Evolutionary conservation across 345 rosid genomes (phyloP), one percentile per base, ranked within the genome.

Genomic region (Bruguiera gymnorhiza): DNA sequence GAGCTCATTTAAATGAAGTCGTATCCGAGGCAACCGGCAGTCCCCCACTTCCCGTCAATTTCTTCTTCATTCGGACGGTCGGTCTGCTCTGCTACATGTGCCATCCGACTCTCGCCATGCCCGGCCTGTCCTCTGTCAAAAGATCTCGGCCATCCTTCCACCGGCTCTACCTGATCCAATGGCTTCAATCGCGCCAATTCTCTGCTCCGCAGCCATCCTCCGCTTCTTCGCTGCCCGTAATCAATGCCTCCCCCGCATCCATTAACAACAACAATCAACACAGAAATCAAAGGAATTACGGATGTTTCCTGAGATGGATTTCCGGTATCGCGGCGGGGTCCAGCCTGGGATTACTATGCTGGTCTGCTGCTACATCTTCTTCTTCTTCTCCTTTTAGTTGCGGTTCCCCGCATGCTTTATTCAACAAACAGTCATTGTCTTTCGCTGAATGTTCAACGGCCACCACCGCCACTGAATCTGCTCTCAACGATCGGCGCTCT

Each of bases 281-380:
- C 16, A 52, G 71, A 6, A 29, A 57, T 46, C 63, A 55, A 48
- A 59, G 59, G 18, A 43, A 43, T 5, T 31, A 55, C 5, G 26
- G 72, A 37, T 77, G 83, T 68, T 61, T 84, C 20, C 16, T 66
- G 29, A 83, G 69, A 73, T 88, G 89, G 88, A 70, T 88, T 71
- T 79, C 91, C 2, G 87, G 85, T 39, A 58, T 86, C 13, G 76
- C 81, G 3, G 72, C 75, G 24, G 88, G 90, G n/a, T 87, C 96
- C 27, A 79, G 85, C 67, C 66, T 91, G 52, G 96, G 95, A 29
- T 68, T 87, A 30, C 72, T 84, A 5, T 91, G 51, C 64, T 91
- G 84, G 84, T 85, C 73, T 62, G 60, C 18, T 7, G 24, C 18
- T 55, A 5, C 60, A 1, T 27, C 24, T 23, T 24, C 60, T 11